Conservation (phyloP, 805 yeast species). For the Wickerhamiella cacticola region DNA sequence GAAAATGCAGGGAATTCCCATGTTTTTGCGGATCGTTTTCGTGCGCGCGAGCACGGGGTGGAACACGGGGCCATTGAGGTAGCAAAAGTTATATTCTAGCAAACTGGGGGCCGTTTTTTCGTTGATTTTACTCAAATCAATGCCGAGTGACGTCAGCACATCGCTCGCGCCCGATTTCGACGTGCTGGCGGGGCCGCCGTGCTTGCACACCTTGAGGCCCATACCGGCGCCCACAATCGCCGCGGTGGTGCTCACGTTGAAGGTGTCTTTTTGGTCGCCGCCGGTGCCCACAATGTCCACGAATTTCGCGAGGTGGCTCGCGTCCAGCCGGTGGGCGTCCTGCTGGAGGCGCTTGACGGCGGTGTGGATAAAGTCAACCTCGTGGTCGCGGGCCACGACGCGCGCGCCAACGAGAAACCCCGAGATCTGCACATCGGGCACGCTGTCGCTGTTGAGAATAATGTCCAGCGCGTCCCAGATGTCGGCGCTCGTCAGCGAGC, state of each 20-base stretch:
- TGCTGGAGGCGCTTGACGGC: constrained; percentile 68
- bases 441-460: constrained; percentile 33
- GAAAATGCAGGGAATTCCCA: constrained; percentile 89
- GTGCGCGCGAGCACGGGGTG: constrained; percentile 85
- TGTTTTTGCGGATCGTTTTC: constrained; percentile 57
- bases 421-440: constrained; percentile 58
- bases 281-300: constrained; percentile 97
- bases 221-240: constrained; percentile 93
- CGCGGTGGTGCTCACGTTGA: constrained; percentile 88
- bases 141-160: constrained; percentile 65
- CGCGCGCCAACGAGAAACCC: constrained; percentile 70
- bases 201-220: constrained; percentile 70
- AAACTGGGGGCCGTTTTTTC: constrained; percentile 47
- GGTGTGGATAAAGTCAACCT: constrained; percentile 70
- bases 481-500: constrained; percentile 51
- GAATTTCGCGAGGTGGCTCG: constrained; percentile 32
- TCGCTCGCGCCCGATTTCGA: constrained; percentile 93
- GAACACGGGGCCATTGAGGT: constrained; percentile 84
- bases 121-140: constrained; percentile 62
- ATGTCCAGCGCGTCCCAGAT: constrained; percentile 47
- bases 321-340: constrained; percentile 28
- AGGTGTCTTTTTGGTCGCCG: constrained; percentile 96
- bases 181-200: constrained; percentile 95
- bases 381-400: constrained; percentile 61
- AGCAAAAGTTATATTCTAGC: constrained; percentile 42